Evolutionary conservation across 768 basidiomycete species (phyloP).

Genomic region (Auriculariales sp.): DNA sequence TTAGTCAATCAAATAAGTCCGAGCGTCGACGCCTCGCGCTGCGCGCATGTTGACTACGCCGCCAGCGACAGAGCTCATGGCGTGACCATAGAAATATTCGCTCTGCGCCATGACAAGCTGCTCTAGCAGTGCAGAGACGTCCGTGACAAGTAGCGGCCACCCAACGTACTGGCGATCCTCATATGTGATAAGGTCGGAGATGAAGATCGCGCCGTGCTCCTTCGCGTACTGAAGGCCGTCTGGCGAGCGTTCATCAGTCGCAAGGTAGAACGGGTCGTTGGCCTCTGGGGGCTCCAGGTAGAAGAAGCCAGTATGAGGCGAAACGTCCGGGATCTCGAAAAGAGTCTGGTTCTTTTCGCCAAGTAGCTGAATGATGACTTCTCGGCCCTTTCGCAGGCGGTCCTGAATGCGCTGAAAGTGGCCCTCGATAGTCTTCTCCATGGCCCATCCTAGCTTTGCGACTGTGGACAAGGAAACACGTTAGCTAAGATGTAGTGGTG

Average conservation of each 20-base stretch:
- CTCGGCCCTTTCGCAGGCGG: constrained; percentile 14
- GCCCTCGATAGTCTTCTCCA: constrained; percentile 19
- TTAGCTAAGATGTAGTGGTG: background rate
- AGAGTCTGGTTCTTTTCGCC: background rate
- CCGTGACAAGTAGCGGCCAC: constrained; percentile 29
- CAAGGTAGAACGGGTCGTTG: constrained; percentile 7
- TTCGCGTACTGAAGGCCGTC: constrained; percentile 18
- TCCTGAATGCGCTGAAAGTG: constrained; percentile 22
- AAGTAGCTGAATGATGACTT: constrained; percentile 1
- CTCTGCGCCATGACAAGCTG: constrained; percentile 21
- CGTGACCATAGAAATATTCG: constrained; percentile 24
- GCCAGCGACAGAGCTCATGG: constrained; percentile 24
- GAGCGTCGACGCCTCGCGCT: constrained; percentile 21
- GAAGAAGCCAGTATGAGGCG: background rate
- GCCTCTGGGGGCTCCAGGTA: background rate
- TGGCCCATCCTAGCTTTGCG: constrained; percentile 20
- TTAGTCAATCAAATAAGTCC: constrained; percentile 21
- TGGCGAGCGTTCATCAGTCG: constrained; percentile 26
- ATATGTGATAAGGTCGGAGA: constrained; percentile 27
- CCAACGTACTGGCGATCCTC: constrained; percentile 24
- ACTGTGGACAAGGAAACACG: constrained; percentile 2
- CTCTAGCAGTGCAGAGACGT: constrained; percentile 27
- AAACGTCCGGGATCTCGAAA: background rate
- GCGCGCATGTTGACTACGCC: constrained; percentile 25
- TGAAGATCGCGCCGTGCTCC: constrained; percentile 23